phyloP scores from a whole-genome alignment of 495 filamentous ascomycete species.

The Penicillium lividum region DNA sequence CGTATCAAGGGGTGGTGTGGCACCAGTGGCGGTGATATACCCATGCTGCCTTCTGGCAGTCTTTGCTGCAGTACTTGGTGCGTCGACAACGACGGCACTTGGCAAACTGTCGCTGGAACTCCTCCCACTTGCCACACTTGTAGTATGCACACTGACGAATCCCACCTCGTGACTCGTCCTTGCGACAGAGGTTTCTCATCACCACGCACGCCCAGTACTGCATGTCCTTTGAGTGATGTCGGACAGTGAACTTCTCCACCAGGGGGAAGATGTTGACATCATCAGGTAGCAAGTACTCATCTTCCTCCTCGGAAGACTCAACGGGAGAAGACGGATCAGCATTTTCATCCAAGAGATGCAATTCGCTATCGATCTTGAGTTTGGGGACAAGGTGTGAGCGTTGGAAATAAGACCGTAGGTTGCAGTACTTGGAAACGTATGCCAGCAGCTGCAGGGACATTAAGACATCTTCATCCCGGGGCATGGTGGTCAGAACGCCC shows the following conservation, averaged over 20 bases:
- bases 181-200: constrained; percentile 97
- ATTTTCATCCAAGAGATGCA: constrained; percentile 75
- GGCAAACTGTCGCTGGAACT: constrained; percentile 92
- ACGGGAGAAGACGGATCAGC: constrained; percentile 41
- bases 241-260: constrained; percentile 96
- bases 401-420: constrained; percentile 92
- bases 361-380: constrained; percentile 83
- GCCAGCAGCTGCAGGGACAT: constrained; percentile 98
- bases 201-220: constrained; percentile 99
- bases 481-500: constrained; percentile 81
- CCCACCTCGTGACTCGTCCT: constrained; percentile 90
- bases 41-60: constrained; percentile 99
- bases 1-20: constrained; percentile 63
- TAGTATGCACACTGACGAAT: constrained; percentile 97
- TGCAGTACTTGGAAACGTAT: constrained; percentile 98
- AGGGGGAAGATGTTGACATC: constrained; percentile 98
- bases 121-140: constrained; percentile 97
- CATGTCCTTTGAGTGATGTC: constrained; percentile 94
- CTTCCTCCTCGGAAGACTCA: constrained; percentile 64
- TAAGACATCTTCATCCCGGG: constrained; percentile 92
- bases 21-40: constrained; percentile 98
- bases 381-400: constrained; percentile 89
- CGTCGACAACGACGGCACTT: constrained; percentile 95
- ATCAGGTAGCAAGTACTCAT: constrained; percentile 89
- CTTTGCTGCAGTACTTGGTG: constrained; percentile 99